Conservation (phyloP, 495 filamentous ascomycete species). For the Bacidia rubella region DNA sequence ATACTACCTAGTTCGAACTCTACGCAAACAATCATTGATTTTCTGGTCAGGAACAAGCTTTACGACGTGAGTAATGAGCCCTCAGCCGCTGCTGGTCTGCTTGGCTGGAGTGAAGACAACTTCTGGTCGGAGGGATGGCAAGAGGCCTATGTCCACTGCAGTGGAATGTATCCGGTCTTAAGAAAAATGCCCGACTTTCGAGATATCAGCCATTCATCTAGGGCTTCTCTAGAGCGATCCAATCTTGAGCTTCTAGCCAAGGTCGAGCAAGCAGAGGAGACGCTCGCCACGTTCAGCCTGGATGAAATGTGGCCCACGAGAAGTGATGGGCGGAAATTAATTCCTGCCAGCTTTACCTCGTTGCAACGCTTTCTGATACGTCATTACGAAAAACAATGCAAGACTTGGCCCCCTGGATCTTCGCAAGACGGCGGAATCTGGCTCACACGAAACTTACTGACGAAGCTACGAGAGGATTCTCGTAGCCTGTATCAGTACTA, state of each 20-base stretch:
- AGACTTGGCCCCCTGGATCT: conserved; percentile 38
- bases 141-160: conserved; percentile 49
- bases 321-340: conserved; percentile 1
- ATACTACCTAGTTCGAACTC: conserved; percentile 35
- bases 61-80: conserved; percentile 51
- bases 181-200: conserved; percentile 4
- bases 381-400: conserved; percentile 40
- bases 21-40: conserved; percentile 25
- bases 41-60: conserved; percentile 37
- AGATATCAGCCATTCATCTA: conserved; percentile 43
- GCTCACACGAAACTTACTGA: conserved; percentile 41
- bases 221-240: conserved; percentile 45
- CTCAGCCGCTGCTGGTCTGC: conserved; percentile 40
- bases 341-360: conserved; percentile 4
- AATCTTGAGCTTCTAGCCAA: conserved; percentile 47
- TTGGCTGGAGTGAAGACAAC: conserved; percentile 48
- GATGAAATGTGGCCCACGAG: conserved; percentile 22
- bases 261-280: conserved; percentile 42
- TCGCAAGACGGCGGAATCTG: conserved; percentile 30
- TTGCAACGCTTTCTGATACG: conserved; percentile 16
- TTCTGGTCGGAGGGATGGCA: conserved; percentile 52
- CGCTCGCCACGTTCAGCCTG: conserved; percentile 43
- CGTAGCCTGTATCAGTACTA: conserved; percentile 54
- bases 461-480: conserved; percentile 46
- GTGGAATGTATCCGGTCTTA: conserved; percentile 42